These are phyloP conservation scores for Phaeosphaeria sp. DNA, from an alignment of 2,329 filamentous ascomycete genomes.

Conservation along the genomic window DNA sequence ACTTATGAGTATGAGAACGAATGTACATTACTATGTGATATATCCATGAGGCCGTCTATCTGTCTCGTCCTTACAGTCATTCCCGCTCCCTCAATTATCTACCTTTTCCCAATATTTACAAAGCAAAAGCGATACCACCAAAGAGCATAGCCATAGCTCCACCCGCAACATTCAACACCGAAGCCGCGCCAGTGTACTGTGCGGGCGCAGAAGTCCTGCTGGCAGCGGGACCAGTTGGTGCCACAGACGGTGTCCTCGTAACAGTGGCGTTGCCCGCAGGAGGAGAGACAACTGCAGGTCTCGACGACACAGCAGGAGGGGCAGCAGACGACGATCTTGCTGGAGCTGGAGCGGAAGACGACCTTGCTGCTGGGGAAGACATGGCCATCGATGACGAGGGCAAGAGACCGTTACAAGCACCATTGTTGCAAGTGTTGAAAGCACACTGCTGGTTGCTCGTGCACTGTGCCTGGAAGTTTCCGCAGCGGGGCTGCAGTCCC, in stretches of 20 bases:
- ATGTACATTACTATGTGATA: background rate
- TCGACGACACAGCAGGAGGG: background rate
- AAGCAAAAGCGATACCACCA: slow-evolving; percentile 17
- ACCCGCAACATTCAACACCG: slow-evolving; percentile 8
- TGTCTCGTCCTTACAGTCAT: background rate
- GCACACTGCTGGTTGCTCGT: slow-evolving; percentile 20
- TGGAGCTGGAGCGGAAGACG: background rate
- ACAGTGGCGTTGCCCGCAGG: slow-evolving; percentile 12
- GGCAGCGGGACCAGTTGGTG: slow-evolving; percentile 9
- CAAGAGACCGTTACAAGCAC: slow-evolving; percentile 21
- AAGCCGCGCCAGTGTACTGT: slow-evolving; percentile 27
- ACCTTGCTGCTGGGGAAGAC: background rate
- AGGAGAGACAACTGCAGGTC: background rate
- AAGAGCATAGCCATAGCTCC: slow-evolving; percentile 18
- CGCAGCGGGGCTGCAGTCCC: slow-evolving; percentile 13
- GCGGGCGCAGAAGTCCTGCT: slow-evolving; percentile 3
- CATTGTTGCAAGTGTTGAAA: slow-evolving; percentile 22
- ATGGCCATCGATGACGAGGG: background rate
- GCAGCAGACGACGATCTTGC: background rate
- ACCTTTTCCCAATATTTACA: slow-evolving; percentile 6
- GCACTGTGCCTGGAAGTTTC: slow-evolving; percentile 28
- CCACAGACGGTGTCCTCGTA: slow-evolving; percentile 5
- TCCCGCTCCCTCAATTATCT: too few relatives aligned
- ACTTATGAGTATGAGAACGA: too few relatives aligned
- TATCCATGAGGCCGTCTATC: background rate